phyloP scores from a whole-genome alignment of 2,329 filamentous ascomycete species.

The Stachybotrys echinatus region DNA sequence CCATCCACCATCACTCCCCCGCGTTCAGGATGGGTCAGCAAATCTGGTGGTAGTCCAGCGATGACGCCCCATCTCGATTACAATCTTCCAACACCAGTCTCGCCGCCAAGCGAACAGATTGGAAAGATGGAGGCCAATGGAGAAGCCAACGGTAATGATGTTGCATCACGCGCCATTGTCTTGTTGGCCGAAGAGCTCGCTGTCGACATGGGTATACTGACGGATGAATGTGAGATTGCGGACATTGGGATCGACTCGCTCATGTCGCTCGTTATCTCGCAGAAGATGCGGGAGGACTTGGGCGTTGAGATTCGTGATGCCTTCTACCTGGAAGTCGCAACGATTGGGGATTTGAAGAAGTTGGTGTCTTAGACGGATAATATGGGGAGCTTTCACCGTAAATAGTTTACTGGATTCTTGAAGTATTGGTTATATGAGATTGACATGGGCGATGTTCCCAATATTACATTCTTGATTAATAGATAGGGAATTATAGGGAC shows the following conservation, averaged over 20 bases:
- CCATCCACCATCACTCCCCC: background rate
- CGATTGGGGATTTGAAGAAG: conserved; percentile 48
- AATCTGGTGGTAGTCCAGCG: background rate
- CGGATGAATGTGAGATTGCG: conserved; percentile 48
- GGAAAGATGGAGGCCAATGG: too few relatives aligned
- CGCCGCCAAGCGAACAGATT: too few relatives aligned
- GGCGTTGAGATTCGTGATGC: conserved; percentile 46
- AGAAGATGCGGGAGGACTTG: conserved; percentile 50
- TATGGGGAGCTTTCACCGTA: too few relatives aligned
- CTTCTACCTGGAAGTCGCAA: conserved; percentile 48
- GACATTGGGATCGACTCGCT: conserved; percentile 56
- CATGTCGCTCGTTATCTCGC: conserved; percentile 52
- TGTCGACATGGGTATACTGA: conserved; percentile 46
- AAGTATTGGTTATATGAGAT: too few relatives aligned
- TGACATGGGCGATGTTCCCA: too few relatives aligned
- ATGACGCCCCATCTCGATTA: too few relatives aligned
- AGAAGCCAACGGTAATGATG: background rate
- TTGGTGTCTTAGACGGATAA: too few relatives aligned
- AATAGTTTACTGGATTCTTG: too few relatives aligned
- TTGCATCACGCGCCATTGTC: conserved; percentile 35
- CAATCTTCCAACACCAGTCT: too few relatives aligned
- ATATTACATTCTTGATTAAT: too few relatives aligned
- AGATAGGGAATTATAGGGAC: too few relatives aligned
- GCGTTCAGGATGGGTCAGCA: background rate
- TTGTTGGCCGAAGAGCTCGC: conserved; percentile 53